These are phyloP conservation scores for Trichoderma citrinoviride DNA, from an alignment of 2,329 filamentous ascomycete genomes.

Conservation along the genomic window DNA sequence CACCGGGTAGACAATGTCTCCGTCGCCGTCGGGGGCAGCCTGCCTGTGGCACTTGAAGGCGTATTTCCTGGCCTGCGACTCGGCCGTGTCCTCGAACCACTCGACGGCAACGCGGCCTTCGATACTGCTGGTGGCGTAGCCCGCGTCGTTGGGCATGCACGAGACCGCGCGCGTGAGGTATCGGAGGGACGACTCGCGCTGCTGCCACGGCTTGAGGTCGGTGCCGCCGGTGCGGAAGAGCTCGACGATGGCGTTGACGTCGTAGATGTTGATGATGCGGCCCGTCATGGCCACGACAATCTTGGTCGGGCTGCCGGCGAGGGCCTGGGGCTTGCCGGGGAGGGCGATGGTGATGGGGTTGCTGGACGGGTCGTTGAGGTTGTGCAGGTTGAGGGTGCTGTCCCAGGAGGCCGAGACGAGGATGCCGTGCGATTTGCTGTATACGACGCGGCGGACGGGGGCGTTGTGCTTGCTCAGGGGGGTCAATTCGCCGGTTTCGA, in stretches of 20 bases:
- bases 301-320: constrained; percentile 74
- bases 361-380: constrained; percentile 52
- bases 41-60: constrained; percentile 98
- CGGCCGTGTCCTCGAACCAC: constrained; percentile 88
- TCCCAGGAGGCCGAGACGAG: constrained; percentile 95
- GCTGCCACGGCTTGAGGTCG: constrained; percentile 78
- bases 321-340: constrained; percentile 83
- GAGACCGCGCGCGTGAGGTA: constrained; percentile 92
- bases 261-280: constrained; percentile 91
- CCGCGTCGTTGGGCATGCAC: constrained; percentile 94
- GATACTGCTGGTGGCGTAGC: constrained; percentile 89
- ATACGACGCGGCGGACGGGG: constrained; percentile 80
- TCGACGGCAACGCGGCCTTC: constrained; percentile 95
- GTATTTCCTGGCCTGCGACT: constrained; percentile 90
- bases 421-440: constrained; percentile 70
- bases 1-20: constrained; percentile 85
- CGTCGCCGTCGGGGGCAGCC: constrained; percentile 58
- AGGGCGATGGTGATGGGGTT: constrained; percentile 65
- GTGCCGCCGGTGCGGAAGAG: constrained; percentile 47
- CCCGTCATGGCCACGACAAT: constrained; percentile 95
- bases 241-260: constrained; percentile 65
- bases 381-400: constrained; percentile 81
- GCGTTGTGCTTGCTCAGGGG: constrained; percentile 75
- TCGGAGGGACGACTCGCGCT: constrained; percentile 88
- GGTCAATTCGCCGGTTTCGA: constrained; percentile 68